These are phyloP conservation scores for Globisporangium spiculum DNA, from an alignment of 352 stramenopile genomes.

Conservation along the genomic window DNA sequence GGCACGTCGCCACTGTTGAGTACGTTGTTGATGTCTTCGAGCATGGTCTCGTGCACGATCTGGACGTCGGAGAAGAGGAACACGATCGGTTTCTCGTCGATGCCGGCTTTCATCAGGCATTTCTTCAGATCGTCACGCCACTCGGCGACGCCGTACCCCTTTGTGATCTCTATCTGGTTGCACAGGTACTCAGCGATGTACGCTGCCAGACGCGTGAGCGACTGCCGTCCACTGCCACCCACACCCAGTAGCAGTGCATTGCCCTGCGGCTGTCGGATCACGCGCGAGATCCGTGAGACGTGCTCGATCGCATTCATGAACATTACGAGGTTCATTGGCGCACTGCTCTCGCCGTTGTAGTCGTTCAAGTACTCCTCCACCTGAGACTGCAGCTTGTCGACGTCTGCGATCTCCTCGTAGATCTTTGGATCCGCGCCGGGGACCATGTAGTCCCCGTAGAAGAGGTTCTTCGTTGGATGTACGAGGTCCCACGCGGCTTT, in stretches of 20 bases:
- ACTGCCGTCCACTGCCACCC: slow-evolving; percentile 90
- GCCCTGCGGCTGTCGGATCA: slow-evolving; percentile 83
- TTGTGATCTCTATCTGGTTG: slow-evolving; percentile 94
- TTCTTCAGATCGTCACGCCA: slow-evolving; percentile 95
- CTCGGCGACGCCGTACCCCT: slow-evolving; percentile 91
- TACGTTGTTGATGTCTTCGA: slow-evolving; percentile 96
- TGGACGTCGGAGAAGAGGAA: slow-evolving; percentile 96
- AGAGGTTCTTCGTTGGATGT: slow-evolving; percentile 51
- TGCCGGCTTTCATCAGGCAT: slow-evolving; percentile 88
- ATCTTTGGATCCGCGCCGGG: slow-evolving; percentile 87
- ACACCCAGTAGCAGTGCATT: slow-evolving; percentile 93
- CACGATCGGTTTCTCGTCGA: slow-evolving; percentile 91
- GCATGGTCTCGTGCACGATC: slow-evolving; percentile 94
- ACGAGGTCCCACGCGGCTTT: slow-evolving; percentile 60
- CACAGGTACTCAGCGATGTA: slow-evolving; percentile 93
- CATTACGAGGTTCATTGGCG: slow-evolving; percentile 87
- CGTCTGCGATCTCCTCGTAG: slow-evolving; percentile 90
- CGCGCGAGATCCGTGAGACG: slow-evolving; percentile 76
- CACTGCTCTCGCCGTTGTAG: slow-evolving; percentile 86
- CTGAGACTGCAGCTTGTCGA: slow-evolving; percentile 76
- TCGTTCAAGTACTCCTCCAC: slow-evolving; percentile 87
- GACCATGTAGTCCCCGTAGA: slow-evolving; percentile 94
- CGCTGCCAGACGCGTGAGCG: slow-evolving; percentile 85
- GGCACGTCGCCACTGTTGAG: slow-evolving; percentile 94
- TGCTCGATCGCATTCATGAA: slow-evolving; percentile 90